These are phyloP conservation scores for Talaromyces islandicus DNA, from an alignment of 2,329 filamentous ascomycete species.

Conservation along the genomic window DNA sequence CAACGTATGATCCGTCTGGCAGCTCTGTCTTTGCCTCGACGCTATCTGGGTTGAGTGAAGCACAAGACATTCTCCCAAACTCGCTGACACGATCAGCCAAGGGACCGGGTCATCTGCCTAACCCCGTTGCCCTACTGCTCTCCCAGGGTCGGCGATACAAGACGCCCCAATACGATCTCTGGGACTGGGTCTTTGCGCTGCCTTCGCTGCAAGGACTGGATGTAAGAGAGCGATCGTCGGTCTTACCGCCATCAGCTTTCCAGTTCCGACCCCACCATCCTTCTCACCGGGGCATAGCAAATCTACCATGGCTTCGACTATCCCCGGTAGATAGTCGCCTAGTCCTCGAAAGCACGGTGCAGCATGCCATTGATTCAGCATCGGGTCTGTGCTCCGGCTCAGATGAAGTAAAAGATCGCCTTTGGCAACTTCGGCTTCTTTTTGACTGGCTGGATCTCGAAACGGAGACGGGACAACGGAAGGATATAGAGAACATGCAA, in stretches of 20 bases:
- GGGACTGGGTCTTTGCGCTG: conserved; percentile 71
- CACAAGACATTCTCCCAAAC: conserved; percentile 37
- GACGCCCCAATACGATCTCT: conserved; percentile 40
- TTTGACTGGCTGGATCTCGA: conserved; percentile 60
- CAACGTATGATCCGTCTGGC: conserved; percentile 56
- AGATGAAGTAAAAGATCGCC: conserved; percentile 48
- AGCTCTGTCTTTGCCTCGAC: conserved; percentile 66
- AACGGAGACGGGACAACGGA: conserved; percentile 8
- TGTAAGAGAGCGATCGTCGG: conserved; percentile 60
- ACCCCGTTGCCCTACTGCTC: conserved; percentile 16
- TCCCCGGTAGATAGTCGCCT: conserved; percentile 68
- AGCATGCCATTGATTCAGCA: conserved; percentile 26
- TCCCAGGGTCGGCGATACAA: conserved; percentile 16
- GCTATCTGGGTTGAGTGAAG: conserved; percentile 64
- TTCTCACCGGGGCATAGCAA: conserved; percentile 38
- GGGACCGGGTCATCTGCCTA: conserved; percentile 19
- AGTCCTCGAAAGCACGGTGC: conserved; percentile 51
- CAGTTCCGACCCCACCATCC: conserved; percentile 19
- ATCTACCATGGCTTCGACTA: conserved; percentile 47
- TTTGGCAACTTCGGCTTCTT: conserved; percentile 58
- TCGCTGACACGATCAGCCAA: conserved; percentile 18
- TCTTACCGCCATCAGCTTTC: conserved; percentile 47
- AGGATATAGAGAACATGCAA: conserved; percentile 11
- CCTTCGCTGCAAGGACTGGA: conserved; percentile 49
- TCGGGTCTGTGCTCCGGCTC: conserved; percentile 21